Evolutionary conservation across 2,329 filamentous ascomycete genomes (phyloP).

Genomic region (Fusarium sp.): DNA sequence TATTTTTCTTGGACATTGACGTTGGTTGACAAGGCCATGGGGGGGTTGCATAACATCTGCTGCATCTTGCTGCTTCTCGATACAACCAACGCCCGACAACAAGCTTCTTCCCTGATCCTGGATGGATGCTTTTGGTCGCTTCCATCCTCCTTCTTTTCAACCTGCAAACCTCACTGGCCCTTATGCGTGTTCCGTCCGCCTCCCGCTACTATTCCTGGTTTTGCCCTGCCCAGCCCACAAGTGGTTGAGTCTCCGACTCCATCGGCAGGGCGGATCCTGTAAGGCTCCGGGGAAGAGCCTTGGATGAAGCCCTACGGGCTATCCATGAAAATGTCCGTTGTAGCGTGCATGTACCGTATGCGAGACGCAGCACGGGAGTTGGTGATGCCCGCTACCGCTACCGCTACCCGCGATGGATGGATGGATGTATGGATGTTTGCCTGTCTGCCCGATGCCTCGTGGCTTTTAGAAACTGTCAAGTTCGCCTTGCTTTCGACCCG

Average conservation of each 20-base stretch:
- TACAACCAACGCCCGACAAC: conserved; percentile 11
- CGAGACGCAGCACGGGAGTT: conserved; percentile 17
- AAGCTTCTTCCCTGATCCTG: conserved; percentile 29
- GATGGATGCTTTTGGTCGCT: conserved; percentile 18
- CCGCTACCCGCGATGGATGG: too few species aligned
- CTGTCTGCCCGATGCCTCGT: conserved; percentile 6
- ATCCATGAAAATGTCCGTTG: neutral
- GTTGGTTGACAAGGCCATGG: conserved; percentile 7
- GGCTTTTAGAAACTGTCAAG: conserved; percentile 14
- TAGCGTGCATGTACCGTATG: conserved; percentile 1
- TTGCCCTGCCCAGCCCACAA: conserved; percentile 4
- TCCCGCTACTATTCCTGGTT: conserved; percentile 33
- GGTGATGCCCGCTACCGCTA: neutral
- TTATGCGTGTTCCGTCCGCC: conserved; percentile 22
- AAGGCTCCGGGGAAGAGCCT: conserved; percentile 20
- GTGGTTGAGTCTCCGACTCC: neutral
- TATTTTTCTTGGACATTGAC: neutral
- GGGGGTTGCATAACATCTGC: conserved; percentile 9
- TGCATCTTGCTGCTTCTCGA: conserved; percentile 10
- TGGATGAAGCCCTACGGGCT: conserved; percentile 22
- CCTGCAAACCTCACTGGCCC: conserved; percentile 31
- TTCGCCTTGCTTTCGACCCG: conserved; percentile 5
- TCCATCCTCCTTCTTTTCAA: conserved; percentile 11
- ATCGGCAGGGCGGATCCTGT: conserved; percentile 15
- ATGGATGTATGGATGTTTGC: neutral